phyloP scores from a whole-genome alignment of 2,329 filamentous ascomycete species.

The Parastagonospora avenae region DNA sequence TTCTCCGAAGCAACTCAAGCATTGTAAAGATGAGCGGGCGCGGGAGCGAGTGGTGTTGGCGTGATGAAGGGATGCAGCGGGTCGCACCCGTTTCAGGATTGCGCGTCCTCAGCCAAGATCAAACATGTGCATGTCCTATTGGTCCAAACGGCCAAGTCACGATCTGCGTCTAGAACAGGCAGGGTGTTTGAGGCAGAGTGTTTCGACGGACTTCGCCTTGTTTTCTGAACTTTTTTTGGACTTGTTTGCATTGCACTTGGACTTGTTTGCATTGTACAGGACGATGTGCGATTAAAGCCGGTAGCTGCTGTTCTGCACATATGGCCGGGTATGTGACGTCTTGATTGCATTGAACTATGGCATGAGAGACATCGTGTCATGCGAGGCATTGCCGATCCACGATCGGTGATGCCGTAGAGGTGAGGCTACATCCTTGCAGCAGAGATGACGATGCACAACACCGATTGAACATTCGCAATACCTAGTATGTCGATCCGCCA shows the following conservation, averaged over 20 bases:
- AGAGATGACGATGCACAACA: too few relatives aligned
- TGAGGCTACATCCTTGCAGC: too few relatives aligned
- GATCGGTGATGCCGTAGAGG: too few relatives aligned
- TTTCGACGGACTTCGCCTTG: neutral
- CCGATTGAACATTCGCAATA: too few relatives aligned
- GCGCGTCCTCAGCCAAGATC: neutral
- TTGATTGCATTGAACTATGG: too few relatives aligned
- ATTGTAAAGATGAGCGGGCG: neutral
- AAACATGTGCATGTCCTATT: neutral
- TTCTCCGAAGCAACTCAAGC: neutral
- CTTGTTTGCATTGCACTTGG: neutral
- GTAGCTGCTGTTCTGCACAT: too few relatives aligned
- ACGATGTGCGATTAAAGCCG: neutral
- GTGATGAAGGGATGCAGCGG: neutral
- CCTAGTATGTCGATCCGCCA: too few relatives aligned
- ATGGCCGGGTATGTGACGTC: too few relatives aligned
- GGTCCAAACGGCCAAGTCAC: neutral
- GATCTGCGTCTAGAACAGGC: neutral
- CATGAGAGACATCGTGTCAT: too few relatives aligned
- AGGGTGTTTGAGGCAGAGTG: neutral
- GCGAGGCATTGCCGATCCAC: too few relatives aligned
- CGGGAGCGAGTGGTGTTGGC: neutral
- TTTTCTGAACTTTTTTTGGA: neutral
- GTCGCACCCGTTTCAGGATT: neutral
- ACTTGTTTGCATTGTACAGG: neutral